phyloP scores from a whole-genome alignment of 352 stramenopile species.

The Aphanomyces stellatus region DNA sequence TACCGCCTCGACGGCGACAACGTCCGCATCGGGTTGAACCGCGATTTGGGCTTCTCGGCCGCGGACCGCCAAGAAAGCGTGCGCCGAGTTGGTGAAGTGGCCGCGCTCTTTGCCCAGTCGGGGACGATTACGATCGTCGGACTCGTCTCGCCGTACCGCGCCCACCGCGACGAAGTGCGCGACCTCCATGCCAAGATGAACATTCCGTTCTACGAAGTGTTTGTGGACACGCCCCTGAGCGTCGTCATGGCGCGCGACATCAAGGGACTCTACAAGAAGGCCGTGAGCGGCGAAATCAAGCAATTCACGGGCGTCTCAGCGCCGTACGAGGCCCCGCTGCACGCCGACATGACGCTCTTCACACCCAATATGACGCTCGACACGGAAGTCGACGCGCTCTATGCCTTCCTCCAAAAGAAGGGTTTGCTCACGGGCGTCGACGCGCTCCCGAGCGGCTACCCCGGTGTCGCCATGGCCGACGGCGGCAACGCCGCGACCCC shows the following conservation, averaged over 20 bases:
- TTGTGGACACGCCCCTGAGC: conserved; percentile 95
- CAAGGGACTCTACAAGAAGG: conserved; percentile 94
- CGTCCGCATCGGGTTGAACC: conserved; percentile 96
- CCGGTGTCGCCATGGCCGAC: conserved; percentile 82
- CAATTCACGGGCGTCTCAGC: conserved; percentile 98
- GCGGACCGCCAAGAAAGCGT: conserved; percentile 94
- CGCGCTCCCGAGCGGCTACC: conserved; percentile 44
- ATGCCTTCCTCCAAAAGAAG: conserved; percentile 47
- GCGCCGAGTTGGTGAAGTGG: conserved; percentile 94
- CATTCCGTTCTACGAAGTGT: conserved; percentile 98
- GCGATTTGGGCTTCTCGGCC: conserved; percentile 93
- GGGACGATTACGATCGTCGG: conserved; percentile 97
- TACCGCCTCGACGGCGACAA: conserved; percentile 98
- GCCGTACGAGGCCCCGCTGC: conserved; percentile 93
- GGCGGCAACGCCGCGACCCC: conserved; percentile 57
- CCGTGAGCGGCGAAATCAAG: conserved; percentile 93
- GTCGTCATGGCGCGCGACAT: conserved; percentile 95
- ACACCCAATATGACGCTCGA: conserved; percentile 94
- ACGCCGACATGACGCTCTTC: conserved; percentile 92
- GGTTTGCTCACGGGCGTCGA: conserved; percentile 58
- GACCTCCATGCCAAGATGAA: conserved; percentile 88
- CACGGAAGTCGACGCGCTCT: conserved; percentile 54
- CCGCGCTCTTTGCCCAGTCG: conserved; percentile 93
- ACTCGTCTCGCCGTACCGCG: conserved; percentile 94
- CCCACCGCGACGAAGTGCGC: conserved; percentile 89